phyloP scores from a whole-genome alignment of 1,284 basidiomycete species.

The Cryptococcus hybrid region DNA sequence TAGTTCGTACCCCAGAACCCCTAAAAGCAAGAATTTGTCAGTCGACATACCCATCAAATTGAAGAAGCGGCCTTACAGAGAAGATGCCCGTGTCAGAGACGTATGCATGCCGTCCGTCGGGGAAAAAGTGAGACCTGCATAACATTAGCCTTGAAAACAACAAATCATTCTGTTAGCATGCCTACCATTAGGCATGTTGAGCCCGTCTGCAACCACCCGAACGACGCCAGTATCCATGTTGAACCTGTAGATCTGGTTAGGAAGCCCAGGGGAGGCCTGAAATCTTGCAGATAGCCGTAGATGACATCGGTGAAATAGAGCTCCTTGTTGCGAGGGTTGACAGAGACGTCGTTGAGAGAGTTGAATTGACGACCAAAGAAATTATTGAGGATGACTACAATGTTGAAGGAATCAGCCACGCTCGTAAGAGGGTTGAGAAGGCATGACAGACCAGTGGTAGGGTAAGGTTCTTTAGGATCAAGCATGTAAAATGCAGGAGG shows the following conservation, averaged over 20 bases:
- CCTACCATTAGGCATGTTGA: slow-evolving; percentile 50
- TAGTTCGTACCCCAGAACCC: slow-evolving; percentile 61
- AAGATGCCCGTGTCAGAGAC: slow-evolving; percentile 54
- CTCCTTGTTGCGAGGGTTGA: slow-evolving; percentile 56
- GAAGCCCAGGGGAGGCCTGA: slow-evolving; percentile 65
- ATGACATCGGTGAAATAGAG: slow-evolving; percentile 56
- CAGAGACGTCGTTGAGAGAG: slow-evolving; percentile 72
- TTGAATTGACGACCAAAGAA: slow-evolving; percentile 76
- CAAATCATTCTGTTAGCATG: not conserved
- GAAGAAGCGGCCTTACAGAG: slow-evolving; percentile 2
- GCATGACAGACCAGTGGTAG: slow-evolving; percentile 52
- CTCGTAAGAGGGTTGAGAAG: not conserved
- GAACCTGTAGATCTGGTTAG: slow-evolving; percentile 70
- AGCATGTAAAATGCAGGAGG: slow-evolving; percentile 66
- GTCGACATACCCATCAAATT: not conserved
- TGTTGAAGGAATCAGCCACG: not conserved
- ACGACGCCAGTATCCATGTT: slow-evolving; percentile 63
- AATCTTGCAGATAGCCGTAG: slow-evolving; percentile 60
- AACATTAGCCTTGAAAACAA: slow-evolving; percentile 48
- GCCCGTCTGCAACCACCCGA: slow-evolving; percentile 67
- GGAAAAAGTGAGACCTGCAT: slow-evolving; percentile 65
- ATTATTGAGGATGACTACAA: slow-evolving; percentile 61
- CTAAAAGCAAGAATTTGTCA: slow-evolving; percentile 59
- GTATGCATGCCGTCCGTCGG: slow-evolving; percentile 64
- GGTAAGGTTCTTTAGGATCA: slow-evolving; percentile 62